Evolutionary conservation across 495 filamentous ascomycete genomes (phyloP), one percentile per base, ranked within the genome.

Genomic region (Xeromyces bisporus): DNA sequence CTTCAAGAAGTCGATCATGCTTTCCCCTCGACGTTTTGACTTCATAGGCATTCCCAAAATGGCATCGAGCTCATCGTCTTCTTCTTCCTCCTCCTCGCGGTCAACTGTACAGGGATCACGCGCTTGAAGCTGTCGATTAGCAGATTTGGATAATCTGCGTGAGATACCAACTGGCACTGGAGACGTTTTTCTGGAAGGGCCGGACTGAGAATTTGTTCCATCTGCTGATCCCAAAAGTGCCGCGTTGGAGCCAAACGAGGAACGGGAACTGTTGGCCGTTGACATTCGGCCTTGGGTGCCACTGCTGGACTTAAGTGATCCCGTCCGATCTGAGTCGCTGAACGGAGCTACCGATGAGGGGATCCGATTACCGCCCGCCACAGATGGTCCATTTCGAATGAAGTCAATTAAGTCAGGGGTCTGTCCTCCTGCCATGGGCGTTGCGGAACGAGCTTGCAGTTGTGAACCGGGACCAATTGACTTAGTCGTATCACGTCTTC

Each of bases 81-180:
- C 58, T 2, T 82, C 71, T 12, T 86, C 80, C 18, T 87, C 79
- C 39, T 86, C 81, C 37, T 78, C 80, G 24, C 75, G 65, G 39
- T 93, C 87, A 35, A 96, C 80, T 20, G 85, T 79, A 41, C 94
- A 96, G 1, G 89, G 87, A 43, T 99, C 91, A 25, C 67, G 77
- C 25, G 81, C 71, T 15, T 84, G 73, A 23, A 74, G 69, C 29
- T 74, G 79, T 40, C 76, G 27, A 15, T 33, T 28, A 17, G 29
- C 23, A n/a, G 29, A 15, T 21, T 30, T 40, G 17, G 31, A n/a
- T n/a, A n/a, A n/a, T n/a, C n/a, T n/a, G n/a, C n/a, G n/a, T n/a
- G n/a, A n/a, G n/a, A n/a, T n/a, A n/a, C n/a, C n/a, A n/a, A n/a
- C 32, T 18, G 40, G 40, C 3, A 40, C 27, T 15, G 37, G 31